Evolutionary conservation across 2,329 filamentous ascomycete species (phyloP).

Genomic region (Didymella segeticola): DNA sequence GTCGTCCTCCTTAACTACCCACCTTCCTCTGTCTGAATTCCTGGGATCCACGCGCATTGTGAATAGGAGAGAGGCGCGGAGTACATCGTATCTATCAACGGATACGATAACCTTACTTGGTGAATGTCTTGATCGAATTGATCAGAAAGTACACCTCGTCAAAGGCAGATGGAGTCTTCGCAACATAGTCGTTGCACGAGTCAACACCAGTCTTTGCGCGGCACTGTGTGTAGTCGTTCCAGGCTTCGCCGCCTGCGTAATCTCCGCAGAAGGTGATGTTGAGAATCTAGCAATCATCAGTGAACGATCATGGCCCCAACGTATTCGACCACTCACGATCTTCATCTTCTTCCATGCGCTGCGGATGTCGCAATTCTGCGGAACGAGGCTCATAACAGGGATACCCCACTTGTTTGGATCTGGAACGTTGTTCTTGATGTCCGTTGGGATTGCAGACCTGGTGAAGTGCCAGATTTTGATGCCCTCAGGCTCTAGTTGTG

Average conservation of each 20-base stretch:
- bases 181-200: slow-evolving; percentile 41
- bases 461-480: slow-evolving; percentile 62
- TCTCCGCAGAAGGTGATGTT: slow-evolving; percentile 59
- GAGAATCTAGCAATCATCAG: slow-evolving; percentile 39
- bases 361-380: slow-evolving; percentile 53
- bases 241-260: slow-evolving; percentile 52
- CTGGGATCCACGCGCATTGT: too few species aligned
- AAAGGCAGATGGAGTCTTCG: slow-evolving; percentile 27
- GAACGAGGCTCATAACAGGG: slow-evolving; percentile 40
- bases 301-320: not conserved
- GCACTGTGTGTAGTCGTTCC: slow-evolving; percentile 48
- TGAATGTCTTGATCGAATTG: slow-evolving; percentile 23
- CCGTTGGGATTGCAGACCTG: slow-evolving; percentile 52
- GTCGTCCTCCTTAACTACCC: not conserved
- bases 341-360: slow-evolving; percentile 27
- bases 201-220: slow-evolving; percentile 51
- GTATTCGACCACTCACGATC: slow-evolving; percentile 13
- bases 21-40: not conserved
- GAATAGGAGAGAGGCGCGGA: too few species aligned
- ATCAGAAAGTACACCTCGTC: slow-evolving; percentile 30
- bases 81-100: too few species aligned
- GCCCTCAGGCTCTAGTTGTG: slow-evolving; percentile 54
- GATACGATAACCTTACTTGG: not conserved
- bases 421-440: slow-evolving; percentile 53
- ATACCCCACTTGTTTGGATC: slow-evolving; percentile 55